Base-by-base conservation (phyloP, 495 filamentous ascomycete genomes). In the Cercophora sp. region DNA sequence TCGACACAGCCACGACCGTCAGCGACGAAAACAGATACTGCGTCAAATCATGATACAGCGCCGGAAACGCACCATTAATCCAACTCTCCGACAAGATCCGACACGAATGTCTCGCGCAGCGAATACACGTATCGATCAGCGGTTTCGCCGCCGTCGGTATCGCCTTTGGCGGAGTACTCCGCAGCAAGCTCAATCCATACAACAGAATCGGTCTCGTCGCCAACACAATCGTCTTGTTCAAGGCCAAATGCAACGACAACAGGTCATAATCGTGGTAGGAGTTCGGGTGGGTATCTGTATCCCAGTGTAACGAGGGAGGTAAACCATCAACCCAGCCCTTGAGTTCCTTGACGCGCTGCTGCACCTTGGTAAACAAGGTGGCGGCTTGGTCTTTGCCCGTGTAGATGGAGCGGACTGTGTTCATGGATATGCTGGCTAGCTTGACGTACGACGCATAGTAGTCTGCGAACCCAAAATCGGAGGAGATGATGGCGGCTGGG, bases 261-360 rank as follows among this genome's bases (percentile, higher is more conserved):
- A 49, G 27, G 19, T 49, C 46, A 11, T 49, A 49, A 24, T 49
- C 37, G 13, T 32, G 46, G 46, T 49, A 49, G 46, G 46, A 19
- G 5, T 32, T 49, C 1, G 27, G 11, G 29, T 20, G 11, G 5
- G n/a, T 19, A 3, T 29, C 19, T 8, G 46, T 37, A 20, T 36
- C 29, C 6, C 35, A 11, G 31, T 49, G 46, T 25, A 49, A 20
- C 3, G 29, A 8, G 8, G 46, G 46, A 1, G 46, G 46, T 16
- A 49, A 19, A 6, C 37, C 46, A 29, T 49, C 46, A 9, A 34
- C 29, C 46, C 46, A 49, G 25, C 18, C 32, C 20, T 49, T 49
- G 18, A 49, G 46, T n/a, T 49, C 46, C 26, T 49, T 49, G 27
- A 49, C 16, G 2, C 46, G 46, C 27, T 49, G 46, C 18, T 49